Base-by-base conservation (phyloP, 1,284 basidiomycete genomes). In the Ustilago nuda region DNA sequence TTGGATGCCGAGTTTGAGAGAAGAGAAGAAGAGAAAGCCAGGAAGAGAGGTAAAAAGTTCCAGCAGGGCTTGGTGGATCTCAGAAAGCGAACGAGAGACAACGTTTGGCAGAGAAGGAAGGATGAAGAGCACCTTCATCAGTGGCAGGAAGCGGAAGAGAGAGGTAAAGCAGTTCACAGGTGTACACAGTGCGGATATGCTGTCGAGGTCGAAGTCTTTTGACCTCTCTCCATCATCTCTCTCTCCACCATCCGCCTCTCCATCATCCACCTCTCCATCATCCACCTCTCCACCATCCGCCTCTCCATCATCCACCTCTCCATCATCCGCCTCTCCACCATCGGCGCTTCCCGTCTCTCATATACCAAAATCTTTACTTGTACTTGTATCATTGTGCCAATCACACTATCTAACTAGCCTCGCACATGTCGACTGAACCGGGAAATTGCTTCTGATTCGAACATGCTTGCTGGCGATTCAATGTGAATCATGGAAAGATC, bases 1-100 rank as follows among this genome's bases (percentile, higher is more conserved):
- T 87, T 99, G 45, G 97, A 99, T 81, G 89, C 89, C 15, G 97
- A 99, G 85, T 99, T 92, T 86, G 91, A 93, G 79, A 88, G 90
- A 41, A 90, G 96, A 56, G 89, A 90, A 66, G 89, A 89, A 17
- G 92, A 94, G 81, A 97, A 96, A 89, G 93, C 93, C 82, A 92
- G 92, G 79, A 94, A 94, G 87, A 93, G 94, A 87, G 92, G 93
- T 78, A 94, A 92, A 84, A 98, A 98, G 89, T 64, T 88, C 43
- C 63, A 71, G 41, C 69, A 84, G 52, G 77, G 81, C 4, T 63
- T 85, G 43, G 71, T 62, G 12, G 79, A 78, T 50, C 59, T 85
- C 7, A 66, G 84, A 17, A 83, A 76, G 39, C 58, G 82, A 15
- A 85, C 84, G 11, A 76, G 79, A 50, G 78, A 80, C 36, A 83